A percentile compares a stretch with the other conserved stretches of the same genome.
Conservation (phyloP, 2,329 filamentous ascomycete genomes). For the Aspergillus thermomutatus region DNA sequence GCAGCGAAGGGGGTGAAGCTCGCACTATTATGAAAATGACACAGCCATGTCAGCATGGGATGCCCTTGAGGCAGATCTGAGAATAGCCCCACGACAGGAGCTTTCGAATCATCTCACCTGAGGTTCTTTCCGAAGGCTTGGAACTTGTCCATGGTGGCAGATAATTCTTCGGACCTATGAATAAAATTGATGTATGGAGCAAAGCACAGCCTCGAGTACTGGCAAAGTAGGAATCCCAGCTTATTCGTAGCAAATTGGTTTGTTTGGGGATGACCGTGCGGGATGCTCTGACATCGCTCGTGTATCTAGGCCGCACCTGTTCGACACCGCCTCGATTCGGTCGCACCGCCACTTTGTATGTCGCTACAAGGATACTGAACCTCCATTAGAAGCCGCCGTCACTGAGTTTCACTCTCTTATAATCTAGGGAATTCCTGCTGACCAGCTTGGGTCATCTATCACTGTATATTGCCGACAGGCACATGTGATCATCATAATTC, state of each 20-base stretch:
- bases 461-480: not conserved
- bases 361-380: not conserved
- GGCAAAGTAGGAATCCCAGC: not conserved
- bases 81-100: conserved; percentile 8
- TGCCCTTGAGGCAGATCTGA: conserved; percentile 1
- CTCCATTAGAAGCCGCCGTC: too few relatives aligned
- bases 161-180: not conserved
- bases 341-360: conserved; percentile 1
- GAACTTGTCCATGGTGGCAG: conserved; percentile 62
- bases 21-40: conserved; percentile 57
- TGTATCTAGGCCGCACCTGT: conserved; percentile 7
- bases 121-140: conserved; percentile 69
- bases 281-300: conserved; percentile 2
- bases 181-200: not conserved
- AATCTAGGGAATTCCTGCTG: not conserved
- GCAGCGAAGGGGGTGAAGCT: conserved; percentile 89
- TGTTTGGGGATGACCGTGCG: not conserved
- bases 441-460: not conserved
- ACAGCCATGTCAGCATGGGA: conserved; percentile 31
- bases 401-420: too few relatives aligned
- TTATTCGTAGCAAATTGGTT: not conserved
- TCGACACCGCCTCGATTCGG: conserved; percentile 7
- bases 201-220: not conserved
- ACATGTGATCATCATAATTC: not conserved
- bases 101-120: conserved; percentile 47